Evolutionary conservation across 176 grass and related monocot species (phyloP).

Genomic region (Olyra latifolia): DNA sequence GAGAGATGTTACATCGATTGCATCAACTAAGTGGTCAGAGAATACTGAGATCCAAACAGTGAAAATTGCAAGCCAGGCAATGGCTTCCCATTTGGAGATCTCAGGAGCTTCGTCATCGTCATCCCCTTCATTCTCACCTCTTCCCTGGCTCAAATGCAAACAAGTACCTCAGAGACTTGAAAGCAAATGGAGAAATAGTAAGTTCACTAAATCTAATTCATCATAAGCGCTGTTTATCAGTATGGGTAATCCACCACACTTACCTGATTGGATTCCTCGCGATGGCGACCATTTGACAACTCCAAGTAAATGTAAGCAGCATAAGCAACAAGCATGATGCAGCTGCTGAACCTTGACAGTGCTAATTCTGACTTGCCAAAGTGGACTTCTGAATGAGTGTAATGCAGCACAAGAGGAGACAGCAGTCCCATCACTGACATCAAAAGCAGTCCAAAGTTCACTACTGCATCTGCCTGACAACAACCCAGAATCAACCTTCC

Average conservation of each 20-base stretch:
- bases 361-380: conserved; percentile 66
- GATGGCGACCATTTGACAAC: conserved; percentile 27
- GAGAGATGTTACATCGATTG: conserved; percentile 50
- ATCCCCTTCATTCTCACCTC: conserved; percentile 29
- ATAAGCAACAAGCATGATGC: conserved; percentile 82
- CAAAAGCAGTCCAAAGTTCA: conserved; percentile 81
- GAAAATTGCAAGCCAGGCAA: conserved; percentile 71
- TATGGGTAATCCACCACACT: conserved; percentile 9
- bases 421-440: conserved; percentile 75
- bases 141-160: conserved; percentile 41
- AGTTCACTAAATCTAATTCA: background rate
- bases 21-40: conserved; percentile 64
- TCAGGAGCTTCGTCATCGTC: conserved; percentile 33
- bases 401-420: conserved; percentile 68
- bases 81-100: conserved; percentile 68
- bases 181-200: background rate
- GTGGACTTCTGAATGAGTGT: conserved; percentile 64
- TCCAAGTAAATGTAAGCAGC: conserved; percentile 69
- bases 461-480: conserved; percentile 55
- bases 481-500: background rate
- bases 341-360: conserved; percentile 80
- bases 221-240: background rate
- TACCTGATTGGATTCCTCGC: conserved; percentile 43
- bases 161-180: conserved; percentile 19
- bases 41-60: conserved; percentile 71